Percentiles rank a stretch among this genome's conserved stretches.
Evolutionary conservation across 331 rosid species (phyloP).

Genomic region (Telfairia occidentalis): DNA sequence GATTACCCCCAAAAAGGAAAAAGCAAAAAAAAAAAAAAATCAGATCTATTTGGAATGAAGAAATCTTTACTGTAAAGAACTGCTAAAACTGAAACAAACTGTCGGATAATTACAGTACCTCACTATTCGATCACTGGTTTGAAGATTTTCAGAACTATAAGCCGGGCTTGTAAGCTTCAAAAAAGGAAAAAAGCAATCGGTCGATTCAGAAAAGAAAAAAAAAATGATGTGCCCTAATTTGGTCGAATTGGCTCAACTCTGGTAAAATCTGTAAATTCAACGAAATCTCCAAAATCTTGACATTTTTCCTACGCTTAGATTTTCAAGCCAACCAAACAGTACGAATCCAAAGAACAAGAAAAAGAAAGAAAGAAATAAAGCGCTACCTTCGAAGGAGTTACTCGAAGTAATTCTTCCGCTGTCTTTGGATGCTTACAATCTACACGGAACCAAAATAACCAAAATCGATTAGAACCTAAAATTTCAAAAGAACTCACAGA

Average conservation of each 20-base stretch:
- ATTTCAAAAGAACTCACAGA: neutral
- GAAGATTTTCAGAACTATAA: constrained; percentile 33
- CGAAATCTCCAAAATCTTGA: constrained; percentile 15
- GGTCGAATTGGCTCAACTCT: neutral
- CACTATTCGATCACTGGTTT: constrained; percentile 41
- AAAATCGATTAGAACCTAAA: neutral
- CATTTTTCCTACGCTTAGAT: neutral
- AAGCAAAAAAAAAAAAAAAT: neutral
- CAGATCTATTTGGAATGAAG: constrained; percentile 8
- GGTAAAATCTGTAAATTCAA: neutral
- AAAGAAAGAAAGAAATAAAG: constrained; percentile 3
- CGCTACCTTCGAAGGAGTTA: constrained; percentile 66
- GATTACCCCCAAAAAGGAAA: neutral
- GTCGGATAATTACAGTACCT: constrained; percentile 33
- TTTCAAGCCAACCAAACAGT: constrained; percentile 16
- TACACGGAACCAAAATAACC: constrained; percentile 20
- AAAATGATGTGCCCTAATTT: neutral
- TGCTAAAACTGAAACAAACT: constrained; percentile 1
- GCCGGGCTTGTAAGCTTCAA: constrained; percentile 43
- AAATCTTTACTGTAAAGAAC: neutral
- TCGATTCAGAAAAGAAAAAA: neutral
- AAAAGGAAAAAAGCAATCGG: neutral
- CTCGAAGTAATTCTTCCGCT: constrained; percentile 63
- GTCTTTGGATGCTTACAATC: constrained; percentile 89
- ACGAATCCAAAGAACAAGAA: neutral